Percentiles rank a stretch among this genome's conserved stretches.
phyloP scores from a whole-genome alignment of 345 rosid genomes.

The Pugionium dolabratum region DNA sequence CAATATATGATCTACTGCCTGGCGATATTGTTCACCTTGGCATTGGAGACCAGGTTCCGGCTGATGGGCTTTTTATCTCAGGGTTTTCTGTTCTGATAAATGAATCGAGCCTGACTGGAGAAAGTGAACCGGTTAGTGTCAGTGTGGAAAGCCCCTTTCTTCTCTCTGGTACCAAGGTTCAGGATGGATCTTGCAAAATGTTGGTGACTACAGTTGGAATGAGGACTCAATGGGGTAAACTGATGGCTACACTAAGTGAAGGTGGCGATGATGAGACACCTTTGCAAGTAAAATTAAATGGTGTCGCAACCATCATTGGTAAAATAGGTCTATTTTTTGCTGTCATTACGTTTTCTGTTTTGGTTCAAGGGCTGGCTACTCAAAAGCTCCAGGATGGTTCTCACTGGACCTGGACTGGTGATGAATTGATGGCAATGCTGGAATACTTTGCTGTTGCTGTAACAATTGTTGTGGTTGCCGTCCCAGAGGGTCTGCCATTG shows the following conservation, averaged over 20 bases:
- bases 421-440: conserved; percentile 65
- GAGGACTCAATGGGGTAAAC: conserved; percentile 90
- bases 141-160: conserved; percentile 55
- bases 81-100: conserved; percentile 63
- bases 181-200: conserved; percentile 81
- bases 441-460: conserved; percentile 82
- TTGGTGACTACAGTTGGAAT: conserved; percentile 82
- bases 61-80: conserved; percentile 69
- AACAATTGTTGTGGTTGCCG: conserved; percentile 93
- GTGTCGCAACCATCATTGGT: conserved; percentile 78
- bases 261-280: conserved; percentile 89
- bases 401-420: conserved; percentile 65
- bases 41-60: conserved; percentile 78
- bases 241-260: conserved; percentile 78
- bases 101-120: conserved; percentile 76
- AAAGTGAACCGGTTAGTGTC: conserved; percentile 58
- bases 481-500: conserved; percentile 92
- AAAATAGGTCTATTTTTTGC: conserved; percentile 79
- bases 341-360: conserved; percentile 71
- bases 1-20: conserved; percentile 69
- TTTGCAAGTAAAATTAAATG: conserved; percentile 76
- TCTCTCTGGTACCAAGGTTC: conserved; percentile 76
- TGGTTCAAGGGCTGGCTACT: conserved; percentile 69
- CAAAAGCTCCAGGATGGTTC: conserved; percentile 53
- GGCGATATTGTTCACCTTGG: conserved; percentile 76